A percentile compares a stretch with the other conserved stretches of the same genome.
These are phyloP conservation scores for Periconia digitata DNA, from an alignment of 2,329 filamentous ascomycete genomes.

Conservation along the genomic window DNA sequence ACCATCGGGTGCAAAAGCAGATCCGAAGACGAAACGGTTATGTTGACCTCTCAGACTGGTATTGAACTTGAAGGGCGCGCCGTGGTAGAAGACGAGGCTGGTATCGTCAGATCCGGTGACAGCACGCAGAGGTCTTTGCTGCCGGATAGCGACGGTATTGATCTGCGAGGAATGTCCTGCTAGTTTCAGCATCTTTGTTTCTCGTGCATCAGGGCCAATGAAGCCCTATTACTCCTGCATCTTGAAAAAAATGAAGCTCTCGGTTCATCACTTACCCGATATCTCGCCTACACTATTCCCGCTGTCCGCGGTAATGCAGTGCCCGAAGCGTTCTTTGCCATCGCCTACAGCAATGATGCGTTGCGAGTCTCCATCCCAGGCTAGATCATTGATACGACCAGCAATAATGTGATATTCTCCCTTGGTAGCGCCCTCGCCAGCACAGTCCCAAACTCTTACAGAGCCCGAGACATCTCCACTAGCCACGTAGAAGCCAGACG, in stretches of 20 bases:
- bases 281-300: slow-evolving; percentile 97
- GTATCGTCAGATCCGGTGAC: slow-evolving; percentile 90
- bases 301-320: slow-evolving; percentile 86
- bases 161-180: slow-evolving; percentile 78
- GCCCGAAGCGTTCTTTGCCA: slow-evolving; percentile 88
- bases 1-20: slow-evolving; percentile 89
- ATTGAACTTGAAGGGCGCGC: slow-evolving; percentile 94
- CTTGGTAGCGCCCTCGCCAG: slow-evolving; percentile 84
- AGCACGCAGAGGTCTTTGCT: slow-evolving; percentile 86
- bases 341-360: slow-evolving; percentile 95
- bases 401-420: slow-evolving; percentile 94
- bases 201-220: no score
- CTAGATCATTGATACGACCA: slow-evolving; percentile 92
- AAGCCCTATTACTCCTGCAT: no score
- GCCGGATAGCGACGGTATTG: slow-evolving; percentile 87
- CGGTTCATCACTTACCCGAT: slow-evolving; percentile 57
- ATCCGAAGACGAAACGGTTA: slow-evolving; percentile 84
- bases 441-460: slow-evolving; percentile 88
- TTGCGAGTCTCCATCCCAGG: slow-evolving; percentile 96
- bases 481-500: slow-evolving; percentile 91
- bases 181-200: not conserved
- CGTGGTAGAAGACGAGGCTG: slow-evolving; percentile 88
- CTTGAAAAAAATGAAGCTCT: no score
- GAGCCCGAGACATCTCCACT: slow-evolving; percentile 84
- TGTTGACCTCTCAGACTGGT: slow-evolving; percentile 78